Base-by-base conservation (phyloP, 2,329 filamentous ascomycete genomes). In the Colletotrichum falcatum region DNA sequence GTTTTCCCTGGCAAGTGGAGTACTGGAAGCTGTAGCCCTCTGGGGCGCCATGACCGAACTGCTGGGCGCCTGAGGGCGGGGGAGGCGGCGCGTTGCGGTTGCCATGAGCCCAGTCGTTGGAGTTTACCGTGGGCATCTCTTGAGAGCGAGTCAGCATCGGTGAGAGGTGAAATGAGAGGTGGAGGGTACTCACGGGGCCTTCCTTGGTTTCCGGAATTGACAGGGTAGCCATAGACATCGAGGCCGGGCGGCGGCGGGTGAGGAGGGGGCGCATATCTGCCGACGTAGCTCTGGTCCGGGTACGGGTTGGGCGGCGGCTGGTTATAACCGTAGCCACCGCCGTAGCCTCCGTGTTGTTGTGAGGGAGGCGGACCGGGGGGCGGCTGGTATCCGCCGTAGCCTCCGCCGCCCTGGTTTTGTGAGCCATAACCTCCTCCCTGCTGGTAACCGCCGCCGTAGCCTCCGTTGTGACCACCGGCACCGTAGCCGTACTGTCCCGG, bases 21-120 rank as follows among this genome's bases (percentile, higher is more conserved):
- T 93, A 94, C 81, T 93, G 90, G 83, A 93, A 94, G 8, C 87
- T 90, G 79, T 94, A 94, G 72, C 86, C 87, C 26, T 85, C 80
- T 2, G 91, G 92, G 0, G 92, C 91, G 70, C 91, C 91, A 73
- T 90, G 86, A 60, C 91, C 90, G 74, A 92, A 92, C 73, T 85
- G 78, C 78, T 91, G 89, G 8, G 83, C 80, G 2, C 80, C 81
- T 4, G 80, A 78, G 0, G 88, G 87, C 18, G 87, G 87, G 28
- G 84, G 84, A 14, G 82, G 81, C 61, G 58, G 75, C 76, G 72
- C 73, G 75, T 16, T 77, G 74, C 75, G 76, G 48, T 78, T 76
- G 8, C 74, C 72, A 69, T 78, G 77, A 5, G 76, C 76, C 65
- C 77, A 78, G 23, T 77, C 78, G 56, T 79, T 75, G 64, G 72